Conservation (phyloP, 805 yeast species). For the Suhomyces canberraensis region DNA sequence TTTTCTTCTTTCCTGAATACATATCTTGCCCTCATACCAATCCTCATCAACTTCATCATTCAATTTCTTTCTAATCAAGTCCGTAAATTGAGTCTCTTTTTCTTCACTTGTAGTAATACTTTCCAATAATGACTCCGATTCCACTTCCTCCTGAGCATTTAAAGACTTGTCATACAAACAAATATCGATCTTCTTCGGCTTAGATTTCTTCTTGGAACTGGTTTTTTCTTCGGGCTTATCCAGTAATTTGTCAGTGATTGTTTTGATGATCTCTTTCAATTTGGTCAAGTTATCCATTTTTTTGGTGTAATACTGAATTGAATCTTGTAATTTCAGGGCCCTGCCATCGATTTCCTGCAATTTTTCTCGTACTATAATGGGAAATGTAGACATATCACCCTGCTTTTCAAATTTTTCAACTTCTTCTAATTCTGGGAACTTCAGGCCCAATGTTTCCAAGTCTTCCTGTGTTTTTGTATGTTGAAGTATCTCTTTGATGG, state of each 20-base stretch:
- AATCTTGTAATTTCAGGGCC: too few relatives aligned
- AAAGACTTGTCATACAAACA: constrained; percentile 49
- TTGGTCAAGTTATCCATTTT: constrained; percentile 22
- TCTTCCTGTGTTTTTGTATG: constrained; percentile 19
- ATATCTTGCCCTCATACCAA: constrained; percentile 24
- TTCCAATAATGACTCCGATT: constrained; percentile 1
- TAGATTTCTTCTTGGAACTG: constrained; percentile 16
- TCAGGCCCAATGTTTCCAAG: constrained; percentile 25
- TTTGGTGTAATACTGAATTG: constrained; percentile 11
- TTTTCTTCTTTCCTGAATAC: constrained; percentile 53
- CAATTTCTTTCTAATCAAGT: constrained; percentile 4
- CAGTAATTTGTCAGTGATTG: constrained; percentile 33
- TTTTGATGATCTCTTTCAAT: constrained; percentile 35
- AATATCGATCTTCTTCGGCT: constrained; percentile 42
- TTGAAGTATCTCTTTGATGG: constrained; percentile 23
- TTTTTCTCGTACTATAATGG: constrained; percentile 13
- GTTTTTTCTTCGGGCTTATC: constrained; percentile 9
- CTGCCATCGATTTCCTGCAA: constrained; percentile 18
- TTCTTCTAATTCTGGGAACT: constrained; percentile 43
- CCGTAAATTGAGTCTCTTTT: constrained; percentile 2
- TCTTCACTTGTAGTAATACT: not conserved
- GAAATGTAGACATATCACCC: constrained; percentile 16
- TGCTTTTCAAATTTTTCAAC: constrained; percentile 21
- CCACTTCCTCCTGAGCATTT: not conserved
- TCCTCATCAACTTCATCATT: constrained; percentile 13